Conservation (phyloP, 306 rosid species). For the Sechiopsis laciniata region DNA sequence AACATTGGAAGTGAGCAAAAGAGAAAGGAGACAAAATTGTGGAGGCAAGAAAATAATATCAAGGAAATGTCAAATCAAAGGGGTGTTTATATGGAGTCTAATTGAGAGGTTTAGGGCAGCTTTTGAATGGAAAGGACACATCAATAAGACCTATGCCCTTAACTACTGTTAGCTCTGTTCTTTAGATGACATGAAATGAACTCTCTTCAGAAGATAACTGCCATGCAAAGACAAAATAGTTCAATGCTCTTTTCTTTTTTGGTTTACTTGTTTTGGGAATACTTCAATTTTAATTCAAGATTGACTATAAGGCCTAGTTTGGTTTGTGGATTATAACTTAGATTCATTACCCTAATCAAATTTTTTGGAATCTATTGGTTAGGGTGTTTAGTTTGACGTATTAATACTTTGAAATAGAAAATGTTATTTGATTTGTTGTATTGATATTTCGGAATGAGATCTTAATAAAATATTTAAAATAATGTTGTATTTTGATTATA, state of each 20-base stretch:
- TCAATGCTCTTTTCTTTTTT: not conserved
- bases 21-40: not conserved
- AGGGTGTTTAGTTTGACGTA: too few relatives aligned
- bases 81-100: not conserved
- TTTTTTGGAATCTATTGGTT: too few relatives aligned
- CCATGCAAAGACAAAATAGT: not conserved
- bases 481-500: too few relatives aligned
- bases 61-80: constrained; percentile 8
- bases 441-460: too few relatives aligned
- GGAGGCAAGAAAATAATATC: not conserved
- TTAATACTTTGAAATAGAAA: too few relatives aligned
- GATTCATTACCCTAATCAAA: too few relatives aligned
- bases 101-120: not conserved
- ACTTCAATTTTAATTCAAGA: too few relatives aligned
- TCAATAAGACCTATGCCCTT: not conserved
- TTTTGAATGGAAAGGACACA: constrained; percentile 1
- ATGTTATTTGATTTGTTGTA: too few relatives aligned
- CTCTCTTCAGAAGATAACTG: not conserved
- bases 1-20: not conserved
- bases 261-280: not conserved
- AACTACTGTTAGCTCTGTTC: not conserved
- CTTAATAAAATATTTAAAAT: too few relatives aligned
- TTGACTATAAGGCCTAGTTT: too few relatives aligned
- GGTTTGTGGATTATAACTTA: too few relatives aligned
- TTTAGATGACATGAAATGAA: constrained; percentile 1